Evolutionary conservation across 768 basidiomycete species (phyloP), one percentile per base, ranked within the genome.

Genomic region (Lepiota venenata): DNA sequence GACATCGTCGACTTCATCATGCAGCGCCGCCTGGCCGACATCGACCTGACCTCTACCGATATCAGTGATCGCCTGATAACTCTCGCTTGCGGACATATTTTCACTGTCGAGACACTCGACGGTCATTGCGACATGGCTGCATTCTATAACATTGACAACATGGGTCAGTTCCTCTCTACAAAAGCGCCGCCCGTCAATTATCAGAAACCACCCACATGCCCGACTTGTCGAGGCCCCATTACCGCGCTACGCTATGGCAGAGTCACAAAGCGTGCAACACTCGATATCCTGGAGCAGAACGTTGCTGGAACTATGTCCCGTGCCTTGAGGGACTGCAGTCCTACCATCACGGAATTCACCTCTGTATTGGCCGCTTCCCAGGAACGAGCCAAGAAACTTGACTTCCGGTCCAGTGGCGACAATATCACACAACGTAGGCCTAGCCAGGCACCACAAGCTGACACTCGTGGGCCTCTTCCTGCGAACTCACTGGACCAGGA

Each of bases 61-160:
- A 45, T 80, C 27, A 79, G 82, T 55, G 78, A 82, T 36, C 64
- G 81, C 10, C 60, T 83, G 47, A 83, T 88, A 60, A 84, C 85
- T 1, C 72, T 87, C 39, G 80, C 81, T 0, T 89, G 88, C 61
- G 58, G 76, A 0, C 88, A 90, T 63, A 66, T 77, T 2, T 88
- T 90, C 64, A 88, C 88, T 0, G 78, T 87, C 14, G 86, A 86
- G 63, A 85, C 84, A 0, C 71, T 90, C 16, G 87, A 90, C 58
- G 87, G 85, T 0, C 69, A 74, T 40, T 82, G 79, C 57, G 61
- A 68, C 12, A 71, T 89, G 66, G 43, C 47, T 0, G 74, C 78
- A 3, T 84, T 77, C 60, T 89, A 89, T 62, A 18, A 36, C 58
- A 52, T 1, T 61, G 64, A 47, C 66, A 74, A 61, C 1, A 12